Evolutionary conservation across 805 yeast species (phyloP), one percentile per base, ranked within the genome.

Genomic region (Wickerhamomyces subpelliculosus): DNA sequence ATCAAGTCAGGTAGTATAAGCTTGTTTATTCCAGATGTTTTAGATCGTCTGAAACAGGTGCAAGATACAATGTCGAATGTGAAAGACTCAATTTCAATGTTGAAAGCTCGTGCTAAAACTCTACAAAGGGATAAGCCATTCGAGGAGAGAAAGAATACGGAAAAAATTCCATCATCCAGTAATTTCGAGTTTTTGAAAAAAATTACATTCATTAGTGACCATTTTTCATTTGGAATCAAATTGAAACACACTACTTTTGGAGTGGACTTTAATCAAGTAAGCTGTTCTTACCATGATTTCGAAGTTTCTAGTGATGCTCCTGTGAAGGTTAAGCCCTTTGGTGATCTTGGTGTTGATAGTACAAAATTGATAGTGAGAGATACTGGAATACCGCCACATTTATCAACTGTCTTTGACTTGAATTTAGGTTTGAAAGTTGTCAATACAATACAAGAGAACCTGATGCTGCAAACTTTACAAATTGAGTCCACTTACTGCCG

Each of bases 401-500:
- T 72, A 48, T 52, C 74, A 2, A 63, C 63, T 5, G 34, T 74
- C 3, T 34, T 72, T 14, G 76, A 82, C 47, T 52, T 77, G 11
- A 66, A 68, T 41, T 42, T 77, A 43, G 46, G 60, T n/a, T 35
- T 73, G 36, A 64, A 65, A 49, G 47, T 77, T 12, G 44, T 59
- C n/a, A 70, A 74, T 28, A 56, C 65, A 2, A 64, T 51, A 8
- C 60, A 54, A 4, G 46, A 45, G 0, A 49, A 45, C 1, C 42
- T 50, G 13, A 23, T 47, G 3, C 49, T 62, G 2, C 75, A 71
- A 40, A 65, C 75, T 1, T 58, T 81, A 4, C 80, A 78, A 43
- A 53, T 82, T 1, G 77, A 71, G 37, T 77, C 85, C 4, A 69
- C 75, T 5, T 72, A 72, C 48, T 75, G 76, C 36, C 66, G 88